Evolutionary conservation across 78 protist species (phyloP), one percentile per base, ranked within the genome.

Genomic region (Pelomyxa schiedti): DNA sequence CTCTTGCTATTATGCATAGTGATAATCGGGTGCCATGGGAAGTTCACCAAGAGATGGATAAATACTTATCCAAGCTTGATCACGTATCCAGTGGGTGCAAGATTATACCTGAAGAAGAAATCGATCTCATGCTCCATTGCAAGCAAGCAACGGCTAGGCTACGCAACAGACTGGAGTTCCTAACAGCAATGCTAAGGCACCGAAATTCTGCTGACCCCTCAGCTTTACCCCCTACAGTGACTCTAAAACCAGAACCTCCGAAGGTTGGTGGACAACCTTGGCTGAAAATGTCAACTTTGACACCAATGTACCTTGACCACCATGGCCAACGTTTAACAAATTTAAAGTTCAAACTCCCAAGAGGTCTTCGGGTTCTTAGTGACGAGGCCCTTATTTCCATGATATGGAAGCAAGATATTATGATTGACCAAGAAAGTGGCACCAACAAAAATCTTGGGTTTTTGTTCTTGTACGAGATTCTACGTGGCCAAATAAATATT

Each of bases 401-500:
- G 69, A 22, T 83, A 32, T 0, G 26, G 8, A 37, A 69, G 37
- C 83, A 79, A 42, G 39, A 42, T 39, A n/a, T 30, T 38, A 30
- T 68, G 39, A 28, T 40, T 4, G 80, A 71, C 26, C 80, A 67
- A 28, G 29, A 24, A 16, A 47, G 58, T 47, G 58, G 58, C 58
- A 16, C 58, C 58, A 47, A 47, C 53, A 42, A 47, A 53, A 42
- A 64, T 38, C 81, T 76, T 16, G 88, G 88, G 39, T 74, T 77
- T 52, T 42, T 53, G 30, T 78, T 83, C 76, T n/a, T 83, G 64
- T 77, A 77, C 78, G 68, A 72, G 52, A 43, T 68, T 32, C 28
- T 66, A 30, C 37, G 43, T 26, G 79, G 79, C 58, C 39, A 24
- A 32, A 1, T 42, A 38, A 6, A 2, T 36, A 1, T 9, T 30